Percentiles rank a stretch among this genome's conserved stretches.
These are phyloP conservation scores for Penicillium malachiteum DNA, from an alignment of 495 filamentous ascomycete genomes.

Conservation along the genomic window DNA sequence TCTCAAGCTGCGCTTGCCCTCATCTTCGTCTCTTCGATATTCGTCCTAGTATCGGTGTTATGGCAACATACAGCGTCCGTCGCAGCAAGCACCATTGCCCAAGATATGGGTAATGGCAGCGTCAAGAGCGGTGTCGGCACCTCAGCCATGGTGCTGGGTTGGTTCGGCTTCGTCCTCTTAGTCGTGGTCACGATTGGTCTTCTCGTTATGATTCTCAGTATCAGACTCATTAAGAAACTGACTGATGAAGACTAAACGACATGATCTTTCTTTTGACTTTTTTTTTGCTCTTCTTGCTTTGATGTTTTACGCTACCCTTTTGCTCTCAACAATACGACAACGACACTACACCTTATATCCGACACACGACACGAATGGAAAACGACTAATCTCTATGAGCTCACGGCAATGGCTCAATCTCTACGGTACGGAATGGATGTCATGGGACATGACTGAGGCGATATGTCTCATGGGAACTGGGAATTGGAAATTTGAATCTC, in stretches of 20 bases:
- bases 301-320: conserved; percentile 8
- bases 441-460: conserved; percentile 18
- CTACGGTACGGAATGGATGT: conserved; percentile 11
- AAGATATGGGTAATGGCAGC: conserved; percentile 93
- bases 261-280: conserved; percentile 2
- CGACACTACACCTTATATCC: conserved; percentile 22
- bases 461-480: conserved; percentile 12
- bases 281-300: conserved; percentile 19
- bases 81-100: conserved; percentile 85
- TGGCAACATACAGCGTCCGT: conserved; percentile 92
- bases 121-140: conserved; percentile 86
- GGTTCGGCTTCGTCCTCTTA: conserved; percentile 91
- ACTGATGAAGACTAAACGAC: conserved; percentile 46
- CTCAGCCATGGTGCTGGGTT: conserved; percentile 91
- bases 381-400: conserved; percentile 35
- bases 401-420: conserved; percentile 13
- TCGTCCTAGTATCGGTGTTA: conserved; percentile 67
- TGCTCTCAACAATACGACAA: conserved; percentile 7
- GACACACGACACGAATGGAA: conserved; percentile 30
- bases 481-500: conserved; percentile 15
- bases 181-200: conserved; percentile 93
- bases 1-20: conserved; percentile 65
- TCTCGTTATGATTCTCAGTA: conserved; percentile 93
- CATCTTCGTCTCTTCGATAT: conserved; percentile 66
- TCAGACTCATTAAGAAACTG: conserved; percentile 62